Percentiles rank a stretch among this genome's conserved stretches.
phyloP scores from a whole-genome alignment of 805 yeast species.

The Metschnikowia cerradonensis region DNA sequence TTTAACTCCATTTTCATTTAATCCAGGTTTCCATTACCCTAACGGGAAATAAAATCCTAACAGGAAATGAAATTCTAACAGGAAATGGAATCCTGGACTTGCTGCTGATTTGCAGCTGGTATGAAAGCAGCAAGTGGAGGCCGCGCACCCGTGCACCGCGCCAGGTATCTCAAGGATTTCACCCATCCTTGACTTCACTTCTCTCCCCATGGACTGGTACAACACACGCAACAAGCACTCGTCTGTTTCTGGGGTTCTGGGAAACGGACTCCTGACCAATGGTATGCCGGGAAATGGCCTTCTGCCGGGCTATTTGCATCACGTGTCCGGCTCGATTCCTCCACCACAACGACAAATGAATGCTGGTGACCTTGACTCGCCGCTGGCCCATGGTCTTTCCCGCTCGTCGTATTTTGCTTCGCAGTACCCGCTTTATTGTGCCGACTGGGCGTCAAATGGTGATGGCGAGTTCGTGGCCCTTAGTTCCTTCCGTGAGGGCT shows the following conservation, averaged over 20 bases:
- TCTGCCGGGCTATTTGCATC: not conserved
- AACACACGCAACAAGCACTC: conserved; percentile 15
- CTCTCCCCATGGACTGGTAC: conserved; percentile 17
- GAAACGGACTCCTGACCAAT: not conserved
- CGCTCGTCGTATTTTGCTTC: conserved; percentile 16
- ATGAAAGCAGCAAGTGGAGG: not conserved
- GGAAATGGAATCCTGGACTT: not conserved
- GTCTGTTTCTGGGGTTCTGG: conserved; percentile 11
- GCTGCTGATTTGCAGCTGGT: not conserved
- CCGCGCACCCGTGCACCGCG: conserved; percentile 2
- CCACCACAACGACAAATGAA: not conserved
- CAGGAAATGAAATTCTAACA: not conserved
- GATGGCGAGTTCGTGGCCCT: conserved; percentile 52
- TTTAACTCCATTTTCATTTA: too few species aligned
- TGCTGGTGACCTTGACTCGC: not conserved
- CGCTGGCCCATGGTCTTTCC: not conserved
- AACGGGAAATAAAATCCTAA: not conserved
- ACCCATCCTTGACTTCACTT: not conserved
- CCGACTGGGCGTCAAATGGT: conserved; percentile 30
- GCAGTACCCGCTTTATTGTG: conserved; percentile 31
- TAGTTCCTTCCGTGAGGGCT: conserved; percentile 79
- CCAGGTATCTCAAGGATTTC: not conserved
- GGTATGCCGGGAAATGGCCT: not conserved
- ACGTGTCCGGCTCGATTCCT: not conserved
- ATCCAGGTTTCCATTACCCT: too few species aligned